Evolutionary conservation across 345 rosid genomes (phyloP).

Genomic region (Eutrema heterophyllum): DNA sequence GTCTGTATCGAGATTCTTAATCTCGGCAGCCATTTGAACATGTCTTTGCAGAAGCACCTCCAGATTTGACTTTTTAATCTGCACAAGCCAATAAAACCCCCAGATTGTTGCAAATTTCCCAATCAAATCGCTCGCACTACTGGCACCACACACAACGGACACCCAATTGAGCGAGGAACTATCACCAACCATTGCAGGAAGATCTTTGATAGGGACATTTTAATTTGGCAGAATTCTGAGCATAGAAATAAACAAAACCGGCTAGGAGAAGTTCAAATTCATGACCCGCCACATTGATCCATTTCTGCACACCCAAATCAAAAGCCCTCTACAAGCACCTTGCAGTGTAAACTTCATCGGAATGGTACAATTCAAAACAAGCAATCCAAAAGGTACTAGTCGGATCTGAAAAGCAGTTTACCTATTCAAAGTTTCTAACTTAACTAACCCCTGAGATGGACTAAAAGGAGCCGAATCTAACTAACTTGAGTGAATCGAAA

Average conservation of each 20-base stretch:
- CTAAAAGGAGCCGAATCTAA: background rate
- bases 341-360: background rate
- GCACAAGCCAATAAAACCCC: constrained; percentile 21
- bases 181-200: background rate
- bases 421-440: background rate
- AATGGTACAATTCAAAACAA: constrained; percentile 6
- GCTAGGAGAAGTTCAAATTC: background rate
- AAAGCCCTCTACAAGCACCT: background rate
- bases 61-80: constrained; percentile 79
- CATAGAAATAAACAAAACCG: background rate
- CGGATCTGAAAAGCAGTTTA: background rate
- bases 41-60: constrained; percentile 88
- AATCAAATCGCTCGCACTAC: constrained; percentile 4
- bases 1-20: constrained; percentile 96
- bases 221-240: too few species aligned
- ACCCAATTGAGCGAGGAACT: background rate
- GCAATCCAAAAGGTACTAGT: background rate
- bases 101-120: background rate
- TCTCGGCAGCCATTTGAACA: constrained; percentile 97
- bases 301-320: too few species aligned
- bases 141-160: background rate
- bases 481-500: background rate
- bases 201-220: background rate
- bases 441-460: background rate
- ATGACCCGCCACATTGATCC: background rate